These are phyloP conservation scores for Stereocaulon alpinum DNA, from an alignment of 495 filamentous ascomycete genomes.

Conservation along the genomic window DNA sequence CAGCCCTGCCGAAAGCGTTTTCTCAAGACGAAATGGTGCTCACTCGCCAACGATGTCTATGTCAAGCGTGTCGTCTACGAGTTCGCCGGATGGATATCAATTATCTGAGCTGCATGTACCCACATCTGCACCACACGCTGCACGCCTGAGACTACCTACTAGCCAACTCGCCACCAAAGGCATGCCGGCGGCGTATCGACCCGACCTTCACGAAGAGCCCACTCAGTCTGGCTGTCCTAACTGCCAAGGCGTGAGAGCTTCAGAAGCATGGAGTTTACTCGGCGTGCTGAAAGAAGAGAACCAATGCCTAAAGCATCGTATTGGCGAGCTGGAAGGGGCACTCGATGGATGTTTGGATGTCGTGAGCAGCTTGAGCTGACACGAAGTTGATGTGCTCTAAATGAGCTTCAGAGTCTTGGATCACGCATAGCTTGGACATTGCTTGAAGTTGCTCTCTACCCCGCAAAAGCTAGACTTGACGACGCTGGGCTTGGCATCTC, in stretches of 20 bases:
- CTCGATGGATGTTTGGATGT: constrained; percentile 64
- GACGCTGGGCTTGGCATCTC: background rate
- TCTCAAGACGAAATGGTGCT: constrained; percentile 45
- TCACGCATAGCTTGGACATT: background rate
- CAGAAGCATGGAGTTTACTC: constrained; percentile 62
- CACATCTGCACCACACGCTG: background rate
- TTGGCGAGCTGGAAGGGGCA: constrained; percentile 55
- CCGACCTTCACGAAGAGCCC: constrained; percentile 2
- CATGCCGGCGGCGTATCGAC: background rate
- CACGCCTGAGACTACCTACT: background rate
- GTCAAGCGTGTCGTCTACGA: constrained; percentile 40
- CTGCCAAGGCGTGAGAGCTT: constrained; percentile 17
- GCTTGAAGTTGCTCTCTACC: background rate
- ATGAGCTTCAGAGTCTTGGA: background rate
- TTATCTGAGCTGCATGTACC: background rate
- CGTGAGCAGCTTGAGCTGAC: constrained; percentile 26
- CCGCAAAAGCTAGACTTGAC: background rate
- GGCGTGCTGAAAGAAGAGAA: constrained; percentile 65
- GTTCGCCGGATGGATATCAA: constrained; percentile 32
- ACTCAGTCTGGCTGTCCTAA: constrained; percentile 21
- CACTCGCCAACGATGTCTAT: constrained; percentile 25
- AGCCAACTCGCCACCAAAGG: background rate
- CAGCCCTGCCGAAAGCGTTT: constrained; percentile 50
- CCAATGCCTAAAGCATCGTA: constrained; percentile 52
- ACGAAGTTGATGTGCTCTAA: background rate